Evolutionary conservation across 306 rosid genomes (phyloP), one percentile per base, ranked within the genome.

Genomic region (Cajanus cajan): DNA sequence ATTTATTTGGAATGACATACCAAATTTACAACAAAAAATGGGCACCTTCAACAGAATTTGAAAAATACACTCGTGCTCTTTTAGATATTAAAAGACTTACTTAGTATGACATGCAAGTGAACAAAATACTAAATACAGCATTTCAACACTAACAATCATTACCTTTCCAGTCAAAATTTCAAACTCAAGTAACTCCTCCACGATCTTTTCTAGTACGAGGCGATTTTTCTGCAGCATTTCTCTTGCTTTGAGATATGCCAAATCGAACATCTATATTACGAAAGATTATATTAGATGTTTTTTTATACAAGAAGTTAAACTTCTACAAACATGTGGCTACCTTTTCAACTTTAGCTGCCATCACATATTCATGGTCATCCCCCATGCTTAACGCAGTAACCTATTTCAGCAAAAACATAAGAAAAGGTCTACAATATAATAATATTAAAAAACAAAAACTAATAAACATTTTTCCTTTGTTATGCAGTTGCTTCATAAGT

Each of bases 111-210:
- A 71, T 16, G 31, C 73, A 69, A 55, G 51, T n/a, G 24, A 18
- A 67, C 52, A 55, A 82, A 50, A 43, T 68, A 62, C 52, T 68
- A 40, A 64, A 79, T 31, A 51, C n/a, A 34, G 73, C 33, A 71
- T 59, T 45, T 72, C 39, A 62, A 83, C 66, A 41, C 59, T 40
- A 19, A 65, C 31, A 45, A 78, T 7, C 34, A 39, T 80, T 90
- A 89, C 98, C 98, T 95, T 92, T 78, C 83, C 89, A 12, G 97
- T 92, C 85, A 95, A 86, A 84, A 91, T 90, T 91, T 95, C 98
- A 45, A 85, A 91, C 87, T 90, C 98, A 2, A 95, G 88, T 69
- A 95, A 83, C 82, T 91, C 97, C 55, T 88, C 98, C 25, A 90
- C 98, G 41, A 89, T 85, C 88, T 92, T 95, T 85, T 95, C 98